A percentile compares a stretch with the other conserved stretches of the same genome.
Evolutionary conservation across 208 protist species (phyloP).

Genomic region (Acanthamoeba polyphaga): DNA sequence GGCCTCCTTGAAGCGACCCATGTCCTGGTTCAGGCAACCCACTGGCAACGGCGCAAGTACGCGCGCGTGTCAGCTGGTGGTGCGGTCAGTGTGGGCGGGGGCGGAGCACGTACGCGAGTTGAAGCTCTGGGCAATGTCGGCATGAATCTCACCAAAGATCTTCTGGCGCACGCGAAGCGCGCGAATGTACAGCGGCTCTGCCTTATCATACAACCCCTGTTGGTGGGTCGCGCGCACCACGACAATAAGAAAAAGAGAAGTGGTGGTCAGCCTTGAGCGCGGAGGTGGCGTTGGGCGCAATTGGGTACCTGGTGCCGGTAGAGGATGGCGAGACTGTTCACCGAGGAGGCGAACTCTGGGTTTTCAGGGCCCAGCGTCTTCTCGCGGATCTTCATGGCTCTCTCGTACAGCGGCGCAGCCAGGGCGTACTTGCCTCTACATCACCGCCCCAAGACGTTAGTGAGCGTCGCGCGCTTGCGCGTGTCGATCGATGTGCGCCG

Average conservation of each 20-base stretch:
- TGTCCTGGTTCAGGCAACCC: conserved; percentile 73
- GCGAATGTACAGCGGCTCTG: conserved; percentile 40
- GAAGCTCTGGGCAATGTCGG: conserved; percentile 39
- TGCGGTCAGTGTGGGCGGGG: background rate
- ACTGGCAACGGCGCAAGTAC: background rate
- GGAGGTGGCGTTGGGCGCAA: background rate
- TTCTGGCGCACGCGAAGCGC: conserved; percentile 49
- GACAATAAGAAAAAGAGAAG: too few species aligned
- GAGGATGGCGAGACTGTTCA: conserved; percentile 56
- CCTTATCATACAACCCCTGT: conserved; percentile 40
- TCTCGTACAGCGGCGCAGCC: conserved; percentile 32
- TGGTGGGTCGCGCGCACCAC: background rate
- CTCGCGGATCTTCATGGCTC: conserved; percentile 24
- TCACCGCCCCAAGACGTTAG: background rate
- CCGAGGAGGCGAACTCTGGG: conserved; percentile 12
- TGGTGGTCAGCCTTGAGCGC: background rate
- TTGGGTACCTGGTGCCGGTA: background rate
- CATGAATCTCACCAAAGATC: conserved; percentile 56
- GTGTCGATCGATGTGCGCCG: background rate
- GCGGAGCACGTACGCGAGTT: background rate
- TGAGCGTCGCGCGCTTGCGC: too few species aligned
- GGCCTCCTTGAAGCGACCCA: conserved; percentile 49
- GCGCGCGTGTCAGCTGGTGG: background rate
- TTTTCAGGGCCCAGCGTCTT: conserved; percentile 41
- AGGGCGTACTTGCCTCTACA: conserved; percentile 28